A percentile compares a stretch with the other conserved stretches of the same genome.
These are phyloP conservation scores for Fusarium brevicatenulatum DNA, from an alignment of 2,329 filamentous ascomycete genomes.

Conservation along the genomic window DNA sequence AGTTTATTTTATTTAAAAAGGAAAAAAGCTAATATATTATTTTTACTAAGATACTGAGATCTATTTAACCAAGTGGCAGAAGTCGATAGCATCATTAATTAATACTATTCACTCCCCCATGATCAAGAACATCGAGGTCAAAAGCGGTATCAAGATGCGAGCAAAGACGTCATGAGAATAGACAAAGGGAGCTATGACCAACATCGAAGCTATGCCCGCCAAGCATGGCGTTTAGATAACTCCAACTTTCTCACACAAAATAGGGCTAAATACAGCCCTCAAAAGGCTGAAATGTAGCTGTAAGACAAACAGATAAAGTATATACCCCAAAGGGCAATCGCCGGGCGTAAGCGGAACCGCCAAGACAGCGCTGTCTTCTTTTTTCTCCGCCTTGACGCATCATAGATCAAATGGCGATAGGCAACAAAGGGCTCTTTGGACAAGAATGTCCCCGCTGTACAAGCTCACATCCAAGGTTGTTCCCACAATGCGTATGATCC, in stretches of 20 bases:
- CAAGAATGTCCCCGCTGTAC: background rate
- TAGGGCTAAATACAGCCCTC: background rate
- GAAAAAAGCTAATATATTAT: too few relatives aligned
- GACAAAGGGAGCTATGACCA: constrained; percentile 28
- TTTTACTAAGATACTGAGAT: too few relatives aligned
- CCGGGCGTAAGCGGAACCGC: constrained; percentile 16
- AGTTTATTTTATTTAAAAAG: too few relatives aligned
- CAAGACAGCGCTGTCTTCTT: background rate
- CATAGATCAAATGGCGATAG: background rate
- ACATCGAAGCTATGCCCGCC: background rate
- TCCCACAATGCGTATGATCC: background rate
- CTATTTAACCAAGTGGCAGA: too few relatives aligned
- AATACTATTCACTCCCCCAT: constrained; percentile 11
- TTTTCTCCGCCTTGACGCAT: background rate
- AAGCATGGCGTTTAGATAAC: background rate
- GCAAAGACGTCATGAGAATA: constrained; percentile 22
- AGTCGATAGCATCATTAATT: too few relatives aligned
- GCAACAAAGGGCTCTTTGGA: background rate
- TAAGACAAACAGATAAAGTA: background rate
- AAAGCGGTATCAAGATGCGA: constrained; percentile 40
- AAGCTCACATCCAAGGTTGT: constrained; percentile 5
- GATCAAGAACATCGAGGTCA: constrained; percentile 6
- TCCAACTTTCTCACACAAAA: background rate
- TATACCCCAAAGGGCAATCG: constrained; percentile 25
- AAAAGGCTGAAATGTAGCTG: constrained; percentile 1